Percentiles rank a stretch among this genome's conserved stretches.
phyloP scores from a whole-genome alignment of 2,329 filamentous ascomycete genomes.

The Aspergillus candidus region DNA sequence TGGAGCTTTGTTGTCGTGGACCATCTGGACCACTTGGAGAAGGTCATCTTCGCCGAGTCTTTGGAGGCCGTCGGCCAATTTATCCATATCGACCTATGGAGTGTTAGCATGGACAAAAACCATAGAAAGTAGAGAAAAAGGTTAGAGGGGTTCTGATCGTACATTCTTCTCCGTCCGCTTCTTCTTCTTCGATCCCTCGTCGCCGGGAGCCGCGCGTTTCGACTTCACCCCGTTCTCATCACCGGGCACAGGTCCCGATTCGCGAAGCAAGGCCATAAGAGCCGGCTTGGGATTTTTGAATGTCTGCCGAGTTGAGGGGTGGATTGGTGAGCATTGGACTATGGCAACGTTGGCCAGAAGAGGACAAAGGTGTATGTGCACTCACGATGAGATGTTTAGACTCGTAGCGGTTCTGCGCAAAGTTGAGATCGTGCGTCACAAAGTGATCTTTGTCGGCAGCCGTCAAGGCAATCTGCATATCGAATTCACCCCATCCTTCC shows the following conservation, averaged over 20 bases:
- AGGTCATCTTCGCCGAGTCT: conserved; percentile 90
- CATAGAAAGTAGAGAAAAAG: not conserved
- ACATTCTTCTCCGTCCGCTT: conserved; percentile 59
- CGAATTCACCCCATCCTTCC: conserved; percentile 98
- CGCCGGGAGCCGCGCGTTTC: conserved; percentile 53
- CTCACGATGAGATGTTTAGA: conserved; percentile 66
- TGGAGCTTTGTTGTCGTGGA: conserved; percentile 91
- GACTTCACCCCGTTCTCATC: conserved; percentile 59
- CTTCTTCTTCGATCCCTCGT: conserved; percentile 68
- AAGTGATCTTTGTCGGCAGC: conserved; percentile 81
- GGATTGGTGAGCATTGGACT: not conserved
- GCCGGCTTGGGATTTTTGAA: conserved; percentile 92
- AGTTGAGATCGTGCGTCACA: conserved; percentile 87
- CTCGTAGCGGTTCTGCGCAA: conserved; percentile 74
- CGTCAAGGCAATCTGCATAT: conserved; percentile 79
- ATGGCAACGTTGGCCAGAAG: not conserved
- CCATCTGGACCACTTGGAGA: conserved; percentile 91
- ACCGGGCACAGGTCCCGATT: conserved; percentile 78
- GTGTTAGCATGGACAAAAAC: not conserved
- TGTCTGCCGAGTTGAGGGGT: conserved; percentile 38
- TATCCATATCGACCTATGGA: conserved; percentile 76
- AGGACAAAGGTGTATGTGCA: conserved; percentile 11
- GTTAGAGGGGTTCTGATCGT: conserved; percentile 11
- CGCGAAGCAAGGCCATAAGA: conserved; percentile 70
- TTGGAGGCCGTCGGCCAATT: conserved; percentile 84